A percentile compares a stretch with the other conserved stretches of the same genome.
These are phyloP conservation scores for Cladosporium velox DNA, from an alignment of 2,329 filamentous ascomycete genomes.

Conservation along the genomic window DNA sequence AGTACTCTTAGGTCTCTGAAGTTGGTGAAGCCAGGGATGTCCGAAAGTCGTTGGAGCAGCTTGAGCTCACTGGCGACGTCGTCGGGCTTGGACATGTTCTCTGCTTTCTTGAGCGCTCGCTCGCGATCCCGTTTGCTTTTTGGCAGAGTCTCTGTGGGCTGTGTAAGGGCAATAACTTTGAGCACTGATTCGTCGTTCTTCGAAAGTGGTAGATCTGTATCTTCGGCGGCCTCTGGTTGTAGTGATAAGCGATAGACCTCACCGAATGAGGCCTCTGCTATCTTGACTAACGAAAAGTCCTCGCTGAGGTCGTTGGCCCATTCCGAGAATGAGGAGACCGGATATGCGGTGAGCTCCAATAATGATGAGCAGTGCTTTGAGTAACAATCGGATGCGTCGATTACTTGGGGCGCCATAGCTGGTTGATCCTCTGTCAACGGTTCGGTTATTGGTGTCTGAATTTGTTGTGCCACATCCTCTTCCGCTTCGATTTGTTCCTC, in stretches of 20 bases:
- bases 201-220: conserved; percentile 24
- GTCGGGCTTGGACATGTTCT: conserved; percentile 47
- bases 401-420: neutral
- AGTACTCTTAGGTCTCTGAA: conserved; percentile 62
- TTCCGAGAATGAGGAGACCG: conserved; percentile 40
- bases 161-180: conserved; percentile 47
- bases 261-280: conserved; percentile 67
- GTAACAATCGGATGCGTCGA: conserved; percentile 21
- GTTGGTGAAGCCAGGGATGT: conserved; percentile 63
- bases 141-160: conserved; percentile 43
- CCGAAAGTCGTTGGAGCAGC: conserved; percentile 59
- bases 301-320: conserved; percentile 46
- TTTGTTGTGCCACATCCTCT: neutral
- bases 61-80: conserved; percentile 51
- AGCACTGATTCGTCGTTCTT: conserved; percentile 48
- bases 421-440: neutral
- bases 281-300: conserved; percentile 57
- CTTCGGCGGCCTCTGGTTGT: conserved; percentile 29
- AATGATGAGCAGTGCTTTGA: conserved; percentile 32
- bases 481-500: neutral
- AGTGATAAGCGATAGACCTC: conserved; percentile 63
- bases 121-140: conserved; percentile 54
- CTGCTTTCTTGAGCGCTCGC: conserved; percentile 44
- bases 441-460: neutral
- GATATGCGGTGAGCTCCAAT: conserved; percentile 36